These are phyloP conservation scores for Cadophora malorum DNA, from an alignment of 2,329 filamentous ascomycete genomes.

Conservation along the genomic window DNA sequence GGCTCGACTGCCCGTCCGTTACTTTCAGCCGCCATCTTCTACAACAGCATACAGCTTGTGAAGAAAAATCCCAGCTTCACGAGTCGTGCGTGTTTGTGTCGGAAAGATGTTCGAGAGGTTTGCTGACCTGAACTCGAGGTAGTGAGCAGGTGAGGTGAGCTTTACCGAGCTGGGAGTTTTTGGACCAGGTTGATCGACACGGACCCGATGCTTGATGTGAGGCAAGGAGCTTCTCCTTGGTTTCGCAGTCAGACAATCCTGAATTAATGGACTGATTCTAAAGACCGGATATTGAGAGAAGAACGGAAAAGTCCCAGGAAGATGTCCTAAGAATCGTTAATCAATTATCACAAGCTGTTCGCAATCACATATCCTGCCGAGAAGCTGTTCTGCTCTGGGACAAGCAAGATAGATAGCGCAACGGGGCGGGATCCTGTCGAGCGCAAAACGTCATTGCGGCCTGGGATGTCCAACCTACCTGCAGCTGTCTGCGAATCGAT, in stretches of 20 bases:
- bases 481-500: conserved; percentile 1
- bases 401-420: conserved; percentile 15
- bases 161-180: conserved; percentile 1
- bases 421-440: conserved; percentile 4
- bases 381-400: not conserved
- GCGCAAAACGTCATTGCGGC: conserved; percentile 17
- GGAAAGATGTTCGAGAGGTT: not conserved
- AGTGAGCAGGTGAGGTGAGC: conserved; percentile 11
- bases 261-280: not conserved
- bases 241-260: conserved; percentile 17
- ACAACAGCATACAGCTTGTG: conserved; percentile 30
- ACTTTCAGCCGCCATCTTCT: conserved; percentile 48
- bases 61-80: conserved; percentile 6
- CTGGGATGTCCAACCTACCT: not conserved
- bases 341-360: not conserved
- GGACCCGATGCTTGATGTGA: conserved; percentile 13
- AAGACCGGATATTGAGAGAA: not conserved
- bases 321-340: not conserved
- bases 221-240: not conserved
- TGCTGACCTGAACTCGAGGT: conserved; percentile 3
- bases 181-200: conserved; percentile 13
- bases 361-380: not conserved
- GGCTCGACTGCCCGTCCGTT: conserved; percentile 48
- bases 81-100: not conserved
- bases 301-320: not conserved